Percentiles rank a stretch among this genome's conserved stretches.
Conservation (phyloP, 2,329 filamentous ascomycete genomes). For the Beauveria australis region DNA sequence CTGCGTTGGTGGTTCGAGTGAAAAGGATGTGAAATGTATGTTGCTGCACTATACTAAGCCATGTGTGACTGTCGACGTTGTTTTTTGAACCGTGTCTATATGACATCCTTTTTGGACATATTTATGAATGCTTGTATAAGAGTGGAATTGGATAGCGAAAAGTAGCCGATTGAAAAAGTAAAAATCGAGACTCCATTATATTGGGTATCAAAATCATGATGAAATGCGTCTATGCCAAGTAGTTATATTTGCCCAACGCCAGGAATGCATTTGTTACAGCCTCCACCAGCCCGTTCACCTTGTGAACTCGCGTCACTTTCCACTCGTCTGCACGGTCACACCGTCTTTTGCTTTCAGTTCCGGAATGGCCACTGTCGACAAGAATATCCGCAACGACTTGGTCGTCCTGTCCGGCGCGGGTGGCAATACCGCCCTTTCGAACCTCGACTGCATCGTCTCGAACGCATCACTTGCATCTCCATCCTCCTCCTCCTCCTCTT, state of each 20-base stretch:
- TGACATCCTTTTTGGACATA: slow-evolving; percentile 7
- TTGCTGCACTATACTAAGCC: neutral
- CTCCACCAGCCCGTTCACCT: neutral
- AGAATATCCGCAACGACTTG: slow-evolving; percentile 52
- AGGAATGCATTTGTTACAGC: neutral
- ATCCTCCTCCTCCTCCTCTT: slow-evolving; percentile 14
- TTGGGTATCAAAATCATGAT: slow-evolving; percentile 7
- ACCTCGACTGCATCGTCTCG: slow-evolving; percentile 48
- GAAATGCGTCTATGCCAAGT: neutral
- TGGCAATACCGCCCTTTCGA: slow-evolving; percentile 45
- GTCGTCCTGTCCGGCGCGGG: slow-evolving; percentile 35
- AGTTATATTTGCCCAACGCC: neutral
- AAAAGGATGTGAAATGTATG: neutral
- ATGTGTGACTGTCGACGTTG: neutral
- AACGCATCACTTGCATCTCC: slow-evolving; percentile 37
- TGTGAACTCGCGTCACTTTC: slow-evolving; percentile 11
- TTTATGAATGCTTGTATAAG: neutral
- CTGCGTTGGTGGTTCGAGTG: neutral
- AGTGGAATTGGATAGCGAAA: neutral
- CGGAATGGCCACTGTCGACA: slow-evolving; percentile 45
- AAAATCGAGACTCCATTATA: neutral
- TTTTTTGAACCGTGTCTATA: neutral
- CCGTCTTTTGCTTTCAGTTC: slow-evolving; percentile 44
- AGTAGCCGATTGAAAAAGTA: neutral
- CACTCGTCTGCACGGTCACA: slow-evolving; percentile 39